Evolutionary conservation across 1,284 basidiomycete genomes (phyloP).

Genomic region (Ganoderma meredithae): DNA sequence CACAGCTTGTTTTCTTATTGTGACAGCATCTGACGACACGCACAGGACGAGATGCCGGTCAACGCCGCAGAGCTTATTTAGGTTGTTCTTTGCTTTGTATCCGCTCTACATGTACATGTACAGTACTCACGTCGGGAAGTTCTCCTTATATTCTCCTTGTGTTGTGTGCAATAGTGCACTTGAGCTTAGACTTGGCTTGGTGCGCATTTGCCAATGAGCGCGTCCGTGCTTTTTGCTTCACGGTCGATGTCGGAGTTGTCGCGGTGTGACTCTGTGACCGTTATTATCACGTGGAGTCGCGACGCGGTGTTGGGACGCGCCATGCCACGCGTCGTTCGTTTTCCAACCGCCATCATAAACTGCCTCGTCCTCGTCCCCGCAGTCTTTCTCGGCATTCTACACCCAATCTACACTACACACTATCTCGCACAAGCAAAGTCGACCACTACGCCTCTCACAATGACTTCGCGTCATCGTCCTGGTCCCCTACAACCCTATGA

Average conservation of each 20-base stretch:
- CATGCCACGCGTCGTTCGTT: constrained; percentile 29
- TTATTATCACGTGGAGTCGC: constrained; percentile 20
- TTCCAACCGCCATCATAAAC: constrained; percentile 34
- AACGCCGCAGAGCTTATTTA: constrained; percentile 89
- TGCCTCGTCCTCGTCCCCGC: constrained; percentile 1
- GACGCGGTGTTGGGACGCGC: constrained; percentile 23
- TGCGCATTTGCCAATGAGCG: not conserved
- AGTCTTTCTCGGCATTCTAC: constrained; percentile 17
- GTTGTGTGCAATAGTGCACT: constrained; percentile 30
- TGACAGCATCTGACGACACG: constrained; percentile 32
- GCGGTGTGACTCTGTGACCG: constrained; percentile 23
- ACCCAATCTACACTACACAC: constrained; percentile 20
- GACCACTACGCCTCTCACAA: constrained; percentile 13
- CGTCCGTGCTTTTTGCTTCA: too few species aligned
- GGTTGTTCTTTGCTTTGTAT: constrained; percentile 42
- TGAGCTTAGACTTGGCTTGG: constrained; percentile 15
- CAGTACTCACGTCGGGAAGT: constrained; percentile 38
- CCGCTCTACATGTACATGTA: constrained; percentile 53
- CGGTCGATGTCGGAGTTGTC: constrained; percentile 8
- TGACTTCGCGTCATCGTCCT: constrained; percentile 20
- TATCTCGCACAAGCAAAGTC: constrained; percentile 15
- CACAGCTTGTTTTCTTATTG: constrained; percentile 25
- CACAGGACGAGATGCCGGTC: constrained; percentile 92
- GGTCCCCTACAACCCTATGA: constrained; percentile 45
- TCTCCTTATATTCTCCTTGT: constrained; percentile 27